Percentiles rank a stretch among this genome's conserved stretches.
phyloP scores from a whole-genome alignment of 2,329 filamentous ascomycete species.

The Curvularia lunata region DNA sequence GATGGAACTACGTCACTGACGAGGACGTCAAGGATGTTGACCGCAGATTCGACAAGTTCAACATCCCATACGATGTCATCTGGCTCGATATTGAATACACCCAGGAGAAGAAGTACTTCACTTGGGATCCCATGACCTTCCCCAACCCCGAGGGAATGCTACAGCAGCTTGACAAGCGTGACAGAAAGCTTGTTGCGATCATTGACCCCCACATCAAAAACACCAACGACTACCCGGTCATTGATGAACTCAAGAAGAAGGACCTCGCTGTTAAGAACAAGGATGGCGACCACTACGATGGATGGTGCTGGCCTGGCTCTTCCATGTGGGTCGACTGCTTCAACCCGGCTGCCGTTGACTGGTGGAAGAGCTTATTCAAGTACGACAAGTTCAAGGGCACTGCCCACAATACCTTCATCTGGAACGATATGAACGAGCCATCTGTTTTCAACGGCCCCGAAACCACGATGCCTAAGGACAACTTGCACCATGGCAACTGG shows the following conservation, averaged over 20 bases:
- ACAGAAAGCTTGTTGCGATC: constrained; percentile 89
- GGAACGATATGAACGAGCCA: constrained; percentile 99
- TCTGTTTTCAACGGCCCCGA: constrained; percentile 99
- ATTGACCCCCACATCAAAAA: constrained; percentile 99
- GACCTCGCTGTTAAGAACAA: constrained; percentile 88
- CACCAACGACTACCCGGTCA: constrained; percentile 74
- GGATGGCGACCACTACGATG: constrained; percentile 85
- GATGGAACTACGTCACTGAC: constrained; percentile 98
- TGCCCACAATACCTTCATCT: constrained; percentile 85
- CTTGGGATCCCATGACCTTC: constrained; percentile 91
- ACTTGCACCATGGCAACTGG: constrained; percentile 88
- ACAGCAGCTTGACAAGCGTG: constrained; percentile 81
- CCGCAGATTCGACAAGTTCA: constrained; percentile 91
- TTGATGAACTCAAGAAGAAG: constrained; percentile 82
- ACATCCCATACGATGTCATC: constrained; percentile 97
- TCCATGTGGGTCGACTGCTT: constrained; percentile 97
- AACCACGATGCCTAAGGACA: constrained; percentile 99
- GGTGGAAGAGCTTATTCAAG: constrained; percentile 90
- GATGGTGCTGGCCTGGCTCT: constrained; percentile 98
- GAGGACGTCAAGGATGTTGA: constrained; percentile 97
- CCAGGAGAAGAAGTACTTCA: constrained; percentile 97
- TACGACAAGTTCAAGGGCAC: constrained; percentile 89
- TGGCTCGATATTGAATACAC: constrained; percentile 99
- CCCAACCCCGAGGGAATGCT: constrained; percentile 85
- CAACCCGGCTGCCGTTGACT: constrained; percentile 86